phyloP scores from a whole-genome alignment of 169 alveolate genomes.

The Plasmodium vinckei region DNA sequence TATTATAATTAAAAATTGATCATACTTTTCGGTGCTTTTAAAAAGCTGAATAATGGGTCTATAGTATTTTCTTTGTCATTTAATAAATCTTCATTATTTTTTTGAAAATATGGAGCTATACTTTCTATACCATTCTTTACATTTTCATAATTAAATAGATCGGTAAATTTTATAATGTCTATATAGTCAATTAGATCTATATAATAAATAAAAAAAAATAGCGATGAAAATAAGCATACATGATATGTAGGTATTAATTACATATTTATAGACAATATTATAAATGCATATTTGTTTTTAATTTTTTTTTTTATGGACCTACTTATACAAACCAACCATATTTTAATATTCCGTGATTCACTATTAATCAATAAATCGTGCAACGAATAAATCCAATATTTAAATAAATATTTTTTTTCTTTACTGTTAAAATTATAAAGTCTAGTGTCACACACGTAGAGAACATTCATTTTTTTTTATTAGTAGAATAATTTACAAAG shows the following conservation, averaged over 20 bases:
- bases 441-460: constrained; percentile 70
- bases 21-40: constrained; percentile 43
- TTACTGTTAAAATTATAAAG: constrained; percentile 34
- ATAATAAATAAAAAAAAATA: constrained; percentile 5
- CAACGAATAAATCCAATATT: constrained; percentile 62
- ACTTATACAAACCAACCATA: constrained; percentile 77
- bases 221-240: background rate
- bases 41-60: constrained; percentile 65
- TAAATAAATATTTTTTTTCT: constrained; percentile 61
- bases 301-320: background rate
- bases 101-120: constrained; percentile 43
- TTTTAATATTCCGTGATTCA: constrained; percentile 21
- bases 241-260: background rate
- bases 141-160: constrained; percentile 56
- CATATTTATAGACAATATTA: background rate
- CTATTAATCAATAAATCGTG: constrained; percentile 67
- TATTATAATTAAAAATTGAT: background rate
- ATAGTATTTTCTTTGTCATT: constrained; percentile 10
- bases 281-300: background rate
- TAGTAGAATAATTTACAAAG: too few species aligned
- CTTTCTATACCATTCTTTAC: constrained; percentile 53
- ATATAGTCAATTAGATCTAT: constrained; percentile 61
- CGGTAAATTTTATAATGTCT: constrained; percentile 61
- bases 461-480: constrained; percentile 42
- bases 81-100: constrained; percentile 12